Percentiles rank a stretch among this genome's conserved stretches.
phyloP scores from a whole-genome alignment of 345 rosid species.

The Hibiscus syriacus region DNA sequence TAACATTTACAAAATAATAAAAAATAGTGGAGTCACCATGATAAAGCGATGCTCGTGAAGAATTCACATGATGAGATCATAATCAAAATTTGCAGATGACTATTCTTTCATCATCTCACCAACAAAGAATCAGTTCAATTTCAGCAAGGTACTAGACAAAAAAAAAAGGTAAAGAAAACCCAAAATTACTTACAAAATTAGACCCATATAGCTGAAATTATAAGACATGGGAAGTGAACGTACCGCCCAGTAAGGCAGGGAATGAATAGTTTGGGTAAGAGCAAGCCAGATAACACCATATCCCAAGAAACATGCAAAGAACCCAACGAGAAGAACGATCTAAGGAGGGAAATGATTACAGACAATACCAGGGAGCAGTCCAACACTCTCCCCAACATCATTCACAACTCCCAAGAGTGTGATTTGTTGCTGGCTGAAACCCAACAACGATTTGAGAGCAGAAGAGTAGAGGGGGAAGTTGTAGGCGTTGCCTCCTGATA shows the following conservation, averaged over 20 bases:
- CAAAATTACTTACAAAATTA: background rate
- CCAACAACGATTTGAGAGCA: conserved; percentile 66
- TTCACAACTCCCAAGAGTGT: conserved; percentile 85
- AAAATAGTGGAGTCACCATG: background rate
- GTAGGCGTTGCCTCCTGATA: conserved; percentile 53
- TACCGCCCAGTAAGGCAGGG: conserved; percentile 94
- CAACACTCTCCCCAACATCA: conserved; percentile 86
- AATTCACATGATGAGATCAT: background rate
- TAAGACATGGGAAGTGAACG: conserved; percentile 2
- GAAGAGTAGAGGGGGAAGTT: conserved; percentile 82
- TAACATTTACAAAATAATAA: background rate
- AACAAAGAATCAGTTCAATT: too few species aligned
- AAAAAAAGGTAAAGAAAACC: background rate
- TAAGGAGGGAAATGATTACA: conserved; percentile 92
- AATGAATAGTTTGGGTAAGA: conserved; percentile 47
- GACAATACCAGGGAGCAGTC: conserved; percentile 81
- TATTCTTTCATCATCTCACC: background rate
- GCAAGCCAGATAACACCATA: conserved; percentile 88
- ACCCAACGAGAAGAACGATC: conserved; percentile 66
- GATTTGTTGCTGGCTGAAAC: conserved; percentile 70
- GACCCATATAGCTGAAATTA: background rate
- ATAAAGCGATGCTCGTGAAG: background rate
- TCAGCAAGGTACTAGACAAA: too few species aligned
- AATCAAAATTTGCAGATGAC: background rate
- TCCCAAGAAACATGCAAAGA: conserved; percentile 62